Evolutionary conservation across 2,329 filamentous ascomycete species (phyloP), one percentile per base, ranked within the genome.

Genomic region (Sporothrix euskadiensis): DNA sequence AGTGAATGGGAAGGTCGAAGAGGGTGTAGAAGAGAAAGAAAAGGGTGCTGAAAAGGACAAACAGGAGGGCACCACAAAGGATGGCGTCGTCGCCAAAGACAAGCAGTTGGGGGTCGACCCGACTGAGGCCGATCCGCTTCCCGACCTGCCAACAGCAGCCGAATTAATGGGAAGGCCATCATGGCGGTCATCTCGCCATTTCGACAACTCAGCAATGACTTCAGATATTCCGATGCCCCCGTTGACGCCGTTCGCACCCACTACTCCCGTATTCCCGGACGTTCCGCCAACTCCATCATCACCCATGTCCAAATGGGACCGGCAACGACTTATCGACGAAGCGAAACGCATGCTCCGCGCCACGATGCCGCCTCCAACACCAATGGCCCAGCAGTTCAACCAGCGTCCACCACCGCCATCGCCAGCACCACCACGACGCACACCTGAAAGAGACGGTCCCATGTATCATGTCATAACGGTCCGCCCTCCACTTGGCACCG

Each of bases 381-480:
- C 61, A 5, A 8, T 47, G 4, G n/a, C 9, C 14, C 39, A 12
- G 14, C 61, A 65, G n/a, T 47, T 44, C 39, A 65, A 65, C n/a
- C 61, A 65, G 22, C 39, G n/a, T 4, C 61, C 61, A 14, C 61
- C 61, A 10, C 61, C 61, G 2, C 61, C 61, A 44, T 65, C 61
- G 2, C 61, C 61, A 12, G 61, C 39, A 44, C 61, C 39, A 22
- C 8, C 22, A 26, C 35, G 9, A 41, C 6, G 14, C 44, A 14
- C 16, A 30, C 12, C 52, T 26, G 22, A 14, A 14, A 49, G 6
- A 12, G 14, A 49, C 8, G 35, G 35, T 3, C 4, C 61, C 39
- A n/a, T n/a, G n/a, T 65, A 65, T 12, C 16, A 14, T n/a, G 26
- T 65, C 39, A 41, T 9, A n/a, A n/a, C 12, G 10, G 7, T 10